Percentiles rank a stretch among this genome's conserved stretches.
Conservation (phyloP, 2,329 filamentous ascomycete genomes). For the Apiospora hydei region DNA sequence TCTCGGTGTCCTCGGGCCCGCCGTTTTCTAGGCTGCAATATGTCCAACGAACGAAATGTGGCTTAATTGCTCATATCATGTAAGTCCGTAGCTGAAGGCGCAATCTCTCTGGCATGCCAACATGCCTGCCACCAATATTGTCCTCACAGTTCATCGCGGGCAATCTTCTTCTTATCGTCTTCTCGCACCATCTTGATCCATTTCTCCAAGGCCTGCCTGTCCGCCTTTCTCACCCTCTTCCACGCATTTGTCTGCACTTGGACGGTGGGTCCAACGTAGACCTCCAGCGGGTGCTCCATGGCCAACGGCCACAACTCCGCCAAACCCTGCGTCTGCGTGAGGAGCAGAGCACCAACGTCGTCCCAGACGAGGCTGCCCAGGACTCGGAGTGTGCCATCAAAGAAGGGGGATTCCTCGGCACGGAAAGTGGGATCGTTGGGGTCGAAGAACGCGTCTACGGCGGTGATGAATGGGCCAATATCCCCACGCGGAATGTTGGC, state of each 20-base stretch:
- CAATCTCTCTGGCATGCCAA: neutral
- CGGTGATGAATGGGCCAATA: conserved; percentile 34
- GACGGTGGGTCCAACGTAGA: conserved; percentile 36
- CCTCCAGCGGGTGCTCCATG: conserved; percentile 37
- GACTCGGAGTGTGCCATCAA: conserved; percentile 38
- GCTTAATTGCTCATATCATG: neutral
- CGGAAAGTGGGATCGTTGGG: conserved; percentile 26
- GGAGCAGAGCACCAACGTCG: conserved; percentile 36
- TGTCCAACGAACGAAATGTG: neutral
- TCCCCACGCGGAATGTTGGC: conserved; percentile 31
- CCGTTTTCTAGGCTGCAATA: neutral
- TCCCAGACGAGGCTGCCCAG: conserved; percentile 41
- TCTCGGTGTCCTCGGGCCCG: conserved; percentile 15
- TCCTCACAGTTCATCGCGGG: neutral
- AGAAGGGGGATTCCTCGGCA: conserved; percentile 34
- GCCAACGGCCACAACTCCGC: conserved; percentile 40
- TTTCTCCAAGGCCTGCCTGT: conserved; percentile 8
- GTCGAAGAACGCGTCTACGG: conserved; percentile 35
- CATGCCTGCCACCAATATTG: neutral
- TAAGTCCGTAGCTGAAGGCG: conserved; percentile 2
- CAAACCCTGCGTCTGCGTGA: conserved; percentile 30
- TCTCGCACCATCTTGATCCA: conserved; percentile 13
- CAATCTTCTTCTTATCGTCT: neutral
- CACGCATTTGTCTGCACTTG: neutral
- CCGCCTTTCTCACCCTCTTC: neutral